Base-by-base conservation (phyloP, 805 yeast genomes). In the Monosporozyma servazzii region DNA sequence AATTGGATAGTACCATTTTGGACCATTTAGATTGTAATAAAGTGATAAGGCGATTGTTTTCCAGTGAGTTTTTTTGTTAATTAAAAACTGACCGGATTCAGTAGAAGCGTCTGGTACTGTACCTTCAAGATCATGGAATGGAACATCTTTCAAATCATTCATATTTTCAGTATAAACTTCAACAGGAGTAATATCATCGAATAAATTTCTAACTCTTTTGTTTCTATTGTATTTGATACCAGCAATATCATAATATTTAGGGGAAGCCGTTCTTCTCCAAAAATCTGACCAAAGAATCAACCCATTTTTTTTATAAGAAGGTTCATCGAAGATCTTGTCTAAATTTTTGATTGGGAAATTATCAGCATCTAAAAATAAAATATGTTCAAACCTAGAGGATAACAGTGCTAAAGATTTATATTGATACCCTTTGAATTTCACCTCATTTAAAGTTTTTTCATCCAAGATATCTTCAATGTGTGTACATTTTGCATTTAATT, bases 261-360 rank as follows among this genome's bases (percentile, higher is more conserved):
- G 95, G 1, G 86, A 78, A 1, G 90, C 86, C 6, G 90, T 81
- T 56, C 96, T 75, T 65, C 83, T 78, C 96, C 96, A 88, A 65
- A 82, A 88, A 67, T 88, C 96, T 1, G 95, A 95, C 91, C 95
- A 88, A 25, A 81, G 65, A 25, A 82, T 68, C 64, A 79, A 67
- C 52, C 82, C 79, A 53, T 72, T 68, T 11, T 73, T 64, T 17
- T 60, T 55, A 67, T 77, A 87, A 0, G 87, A 81, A 45, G 80
- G 79, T 11, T 76, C 66, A 3, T 69, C 70, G 63, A 88, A 84
- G 21, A 86, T 62, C 18, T 66, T 63, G 56, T 81, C 86, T 2
- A 91, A 84, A 11, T 81, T 75, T 58, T 74, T 75, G 2, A 84
- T 77, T 0, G 95, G 89, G 54, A 82, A 75, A 56, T 84, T 81